Evolutionary conservation across 495 filamentous ascomycete species (phyloP).

Genomic region (Annulohypoxylon moriforme): DNA sequence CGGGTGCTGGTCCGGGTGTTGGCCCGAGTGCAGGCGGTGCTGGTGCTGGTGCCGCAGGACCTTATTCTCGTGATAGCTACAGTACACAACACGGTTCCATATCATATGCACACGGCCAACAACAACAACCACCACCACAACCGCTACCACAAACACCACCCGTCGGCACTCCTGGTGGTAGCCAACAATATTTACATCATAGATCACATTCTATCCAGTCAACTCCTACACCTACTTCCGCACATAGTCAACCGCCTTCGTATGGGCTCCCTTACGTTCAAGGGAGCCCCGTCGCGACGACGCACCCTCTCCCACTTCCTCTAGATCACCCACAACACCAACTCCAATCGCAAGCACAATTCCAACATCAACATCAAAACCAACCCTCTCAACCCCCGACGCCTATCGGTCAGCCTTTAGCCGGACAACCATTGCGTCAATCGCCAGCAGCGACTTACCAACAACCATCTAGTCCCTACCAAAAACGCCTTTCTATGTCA

Average conservation of each 20-base stretch:
- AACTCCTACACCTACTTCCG: constrained; percentile 68
- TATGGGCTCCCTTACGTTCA: constrained; percentile 62
- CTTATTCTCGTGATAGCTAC: constrained; percentile 62
- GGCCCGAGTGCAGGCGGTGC: constrained; percentile 48
- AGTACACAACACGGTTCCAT: constrained; percentile 50
- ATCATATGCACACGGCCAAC: constrained; percentile 35
- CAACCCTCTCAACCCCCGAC: constrained; percentile 66
- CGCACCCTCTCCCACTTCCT: constrained; percentile 56
- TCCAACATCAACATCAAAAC: constrained; percentile 51
- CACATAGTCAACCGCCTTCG: constrained; percentile 63
- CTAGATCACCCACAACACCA: constrained; percentile 49
- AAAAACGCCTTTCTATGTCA: constrained; percentile 59
- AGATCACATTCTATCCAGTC: constrained; percentile 62
- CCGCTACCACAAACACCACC: constrained; percentile 65
- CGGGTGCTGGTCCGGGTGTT: constrained; percentile 38
- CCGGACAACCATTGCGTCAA: constrained; percentile 53
- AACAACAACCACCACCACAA: constrained; percentile 33
- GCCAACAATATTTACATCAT: constrained; percentile 57
- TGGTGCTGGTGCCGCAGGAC: constrained; percentile 51
- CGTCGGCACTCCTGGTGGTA: constrained; percentile 57
- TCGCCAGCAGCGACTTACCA: constrained; percentile 50
- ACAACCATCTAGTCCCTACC: constrained; percentile 66
- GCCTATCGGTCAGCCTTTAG: constrained; percentile 63
- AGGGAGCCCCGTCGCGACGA: constrained; percentile 64
- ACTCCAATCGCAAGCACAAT: constrained; percentile 45